Evolutionary conservation across 2,329 filamentous ascomycete genomes (phyloP), one percentile per base, ranked within the genome.

Genomic region (Colletotrichum sidae): DNA sequence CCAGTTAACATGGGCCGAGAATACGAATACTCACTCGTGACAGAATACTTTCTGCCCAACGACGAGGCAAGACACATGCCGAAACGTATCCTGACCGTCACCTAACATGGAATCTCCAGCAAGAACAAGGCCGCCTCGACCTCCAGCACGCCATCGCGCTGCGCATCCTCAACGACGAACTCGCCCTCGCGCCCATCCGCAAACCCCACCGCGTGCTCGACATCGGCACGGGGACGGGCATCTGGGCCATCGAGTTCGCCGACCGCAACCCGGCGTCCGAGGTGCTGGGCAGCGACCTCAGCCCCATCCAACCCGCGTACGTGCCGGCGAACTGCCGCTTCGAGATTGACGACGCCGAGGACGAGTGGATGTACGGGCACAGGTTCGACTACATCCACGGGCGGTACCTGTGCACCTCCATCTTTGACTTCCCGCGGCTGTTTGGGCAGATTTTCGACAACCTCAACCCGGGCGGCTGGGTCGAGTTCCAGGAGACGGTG

Each of bases 401-500:
- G 37, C 66, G 62, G 1, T 58, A 73, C 42, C 74, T 80, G 68
- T 71, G 72, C 3, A 77, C 74, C 1, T 72, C 75, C 10, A 74
- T 80, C 59, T 73, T 72, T 39, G 70, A 79, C 59, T 78, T 75
- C 72, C 60, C 70, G 2, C 70, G 70, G 4, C 75, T 79, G 52
- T 77, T 77, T 57, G 33, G 54, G 6, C 72, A 75, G 53, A 71
- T 80, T 11, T 83, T 79, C 65, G 73, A 79, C 64, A 79, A 72
- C 55, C 69, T 79, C 5, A 77, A 77, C 55, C 76, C 76, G 0
- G 77, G 76, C 0, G 77, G 76, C 2, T 75, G 72, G 69, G 65
- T 78, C 38, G 77, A 80, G 69, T 82, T 80, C 69, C 90, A 90
- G 76, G 77, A 79, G 71, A 79, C 92, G 67, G 89, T 93, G 78